A percentile compares a stretch with the other conserved stretches of the same genome.
phyloP scores from a whole-genome alignment of 768 basidiomycete genomes.

The Rhizopogon roseolus region DNA sequence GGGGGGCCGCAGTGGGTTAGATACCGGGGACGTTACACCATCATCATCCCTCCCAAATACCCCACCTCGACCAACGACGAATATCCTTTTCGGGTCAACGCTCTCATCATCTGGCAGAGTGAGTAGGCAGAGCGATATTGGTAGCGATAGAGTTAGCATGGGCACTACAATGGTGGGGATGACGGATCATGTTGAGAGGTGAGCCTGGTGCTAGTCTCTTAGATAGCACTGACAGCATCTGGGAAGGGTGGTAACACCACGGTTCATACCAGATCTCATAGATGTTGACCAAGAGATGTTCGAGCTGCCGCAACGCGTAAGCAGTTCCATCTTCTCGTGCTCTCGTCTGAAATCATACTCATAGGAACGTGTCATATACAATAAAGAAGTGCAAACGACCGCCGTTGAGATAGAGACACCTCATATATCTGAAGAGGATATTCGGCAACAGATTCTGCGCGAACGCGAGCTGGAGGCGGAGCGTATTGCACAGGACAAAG shows the following conservation, averaged over 20 bases:
- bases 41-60: conserved; percentile 69
- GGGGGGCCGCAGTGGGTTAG: conserved; percentile 41
- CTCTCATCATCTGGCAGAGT: conserved; percentile 52
- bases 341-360: conserved; percentile 2
- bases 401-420: conserved; percentile 53
- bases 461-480: conserved; percentile 73
- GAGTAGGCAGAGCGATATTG: conserved; percentile 68
- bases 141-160: conserved; percentile 41
- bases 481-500: conserved; percentile 63
- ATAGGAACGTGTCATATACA: conserved; percentile 77
- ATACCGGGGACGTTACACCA: conserved; percentile 63
- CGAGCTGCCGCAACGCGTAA: conserved; percentile 82
- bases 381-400: conserved; percentile 81
- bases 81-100: conserved; percentile 31
- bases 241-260: conserved; percentile 55
- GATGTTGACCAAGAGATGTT: conserved; percentile 89
- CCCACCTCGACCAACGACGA: conserved; percentile 41
- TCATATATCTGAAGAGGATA: conserved; percentile 60
- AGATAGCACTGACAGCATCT: not conserved
- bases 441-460: conserved; percentile 60
- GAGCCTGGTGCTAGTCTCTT: conserved; percentile 15
- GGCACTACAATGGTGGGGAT: conserved; percentile 43
- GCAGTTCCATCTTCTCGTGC: conserved; percentile 7
- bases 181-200: conserved; percentile 73
- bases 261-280: conserved; percentile 72